Evolutionary conservation across 2,329 filamentous ascomycete species (phyloP).

Genomic region (Lizonia empirigonia): DNA sequence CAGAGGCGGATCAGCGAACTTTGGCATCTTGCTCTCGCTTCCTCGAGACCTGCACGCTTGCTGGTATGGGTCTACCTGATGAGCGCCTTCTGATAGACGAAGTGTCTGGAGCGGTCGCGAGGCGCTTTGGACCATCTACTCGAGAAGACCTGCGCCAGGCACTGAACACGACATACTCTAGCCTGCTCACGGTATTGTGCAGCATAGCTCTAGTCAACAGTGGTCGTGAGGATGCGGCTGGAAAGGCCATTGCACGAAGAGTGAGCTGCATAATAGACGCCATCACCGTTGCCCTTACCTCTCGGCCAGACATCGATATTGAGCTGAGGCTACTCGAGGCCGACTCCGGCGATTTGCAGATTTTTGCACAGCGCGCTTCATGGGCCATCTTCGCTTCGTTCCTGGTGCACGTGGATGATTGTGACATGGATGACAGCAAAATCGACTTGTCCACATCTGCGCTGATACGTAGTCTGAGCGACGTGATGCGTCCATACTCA

Average conservation of each 20-base stretch:
- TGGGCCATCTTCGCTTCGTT: conserved; percentile 36
- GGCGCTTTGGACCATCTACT: conserved; percentile 32
- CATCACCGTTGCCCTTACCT: conserved; percentile 31
- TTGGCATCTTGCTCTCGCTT: conserved; percentile 36
- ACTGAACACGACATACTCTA: conserved; percentile 44
- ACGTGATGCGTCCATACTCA: conserved; percentile 33
- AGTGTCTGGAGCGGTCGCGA: conserved; percentile 22
- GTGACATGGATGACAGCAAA: conserved; percentile 5
- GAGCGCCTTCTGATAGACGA: conserved; percentile 29
- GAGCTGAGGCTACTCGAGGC: conserved; percentile 33
- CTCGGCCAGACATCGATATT: conserved; percentile 28
- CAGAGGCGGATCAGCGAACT: conserved; percentile 35
- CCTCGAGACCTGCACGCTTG: conserved; percentile 36
- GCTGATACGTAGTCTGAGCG: conserved; percentile 25
- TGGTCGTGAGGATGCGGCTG: conserved; percentile 24
- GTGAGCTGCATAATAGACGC: conserved; percentile 35
- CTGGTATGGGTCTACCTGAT: conserved; percentile 39
- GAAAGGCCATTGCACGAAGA: conserved; percentile 19
- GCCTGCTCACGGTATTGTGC: conserved; percentile 41
- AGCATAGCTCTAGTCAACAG: conserved; percentile 40
- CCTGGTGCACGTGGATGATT: conserved; percentile 31
- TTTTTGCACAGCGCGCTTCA: conserved; percentile 38
- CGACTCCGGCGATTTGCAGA: conserved; percentile 32
- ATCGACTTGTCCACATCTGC: conserved; percentile 16
- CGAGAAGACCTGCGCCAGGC: conserved; percentile 40